Evolutionary conservation across 2,329 filamentous ascomycete species (phyloP).

Genomic region (Fusarium falciforme): DNA sequence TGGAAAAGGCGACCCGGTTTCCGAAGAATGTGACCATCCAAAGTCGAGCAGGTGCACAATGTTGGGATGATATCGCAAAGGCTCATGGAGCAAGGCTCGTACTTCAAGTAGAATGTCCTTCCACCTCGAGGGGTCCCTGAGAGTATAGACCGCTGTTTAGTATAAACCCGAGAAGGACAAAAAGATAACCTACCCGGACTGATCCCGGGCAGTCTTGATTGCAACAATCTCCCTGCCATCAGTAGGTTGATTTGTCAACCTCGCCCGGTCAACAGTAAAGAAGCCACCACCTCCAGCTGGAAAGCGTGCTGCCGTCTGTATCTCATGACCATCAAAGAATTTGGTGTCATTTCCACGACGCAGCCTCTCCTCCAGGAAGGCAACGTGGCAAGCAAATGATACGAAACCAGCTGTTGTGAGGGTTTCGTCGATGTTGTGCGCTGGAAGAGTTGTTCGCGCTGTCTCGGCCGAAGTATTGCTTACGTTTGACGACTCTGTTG

Average conservation of each 20-base stretch:
- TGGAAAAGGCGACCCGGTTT: background rate
- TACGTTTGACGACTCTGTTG: background rate
- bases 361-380: background rate
- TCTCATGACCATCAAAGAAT: constrained; percentile 3
- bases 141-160: background rate
- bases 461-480: background rate
- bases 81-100: background rate
- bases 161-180: background rate
- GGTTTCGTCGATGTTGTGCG: background rate
- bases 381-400: constrained; percentile 7
- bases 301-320: background rate
- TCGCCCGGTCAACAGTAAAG: constrained; percentile 5
- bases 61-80: constrained; percentile 2
- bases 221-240: background rate
- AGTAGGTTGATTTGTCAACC: background rate
- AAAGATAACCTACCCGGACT: background rate
- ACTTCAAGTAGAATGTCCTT: constrained; percentile 6
- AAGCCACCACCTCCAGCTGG: constrained; percentile 3
- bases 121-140: constrained; percentile 4
- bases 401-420: background rate
- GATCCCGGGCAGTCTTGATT: constrained; percentile 2
- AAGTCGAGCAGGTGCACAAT: constrained; percentile 1
- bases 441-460: background rate
- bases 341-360: background rate
- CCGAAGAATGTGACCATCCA: background rate